Evolutionary conservation across 108 stramenopile species (phyloP), one percentile per base, ranked within the genome.

Genomic region (Cyclostephanos tholiformis): DNA sequence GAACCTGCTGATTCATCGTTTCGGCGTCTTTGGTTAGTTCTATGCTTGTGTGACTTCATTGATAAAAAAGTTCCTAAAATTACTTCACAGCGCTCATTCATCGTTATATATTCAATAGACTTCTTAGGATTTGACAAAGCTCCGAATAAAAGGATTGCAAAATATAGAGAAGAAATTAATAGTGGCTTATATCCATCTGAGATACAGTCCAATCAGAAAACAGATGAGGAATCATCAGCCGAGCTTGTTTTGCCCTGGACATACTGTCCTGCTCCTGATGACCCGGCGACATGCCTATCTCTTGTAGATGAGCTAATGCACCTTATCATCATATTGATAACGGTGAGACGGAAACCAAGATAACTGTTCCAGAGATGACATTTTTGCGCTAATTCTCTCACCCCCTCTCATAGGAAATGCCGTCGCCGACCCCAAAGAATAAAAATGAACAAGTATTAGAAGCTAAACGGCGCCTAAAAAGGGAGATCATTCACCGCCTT

Each of bases 401-500:
- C 20, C 61, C 61, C 38, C 38, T 36, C 0, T 6, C 11, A 8
- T 39, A 62, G 61, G 94, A 95, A 61, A 72, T 95, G 51, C 91
- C 94, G 16, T 83, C 87, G 9, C 74, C 83, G 10, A 83, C 86
- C 20, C 84, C 90, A 32, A 43, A 30, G 0, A 70, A 76, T 61
- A 73, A 64, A 32, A 62, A 67, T 11, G 86, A 76, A 9, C 84
- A 89, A 52, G 87, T 83, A 48, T 23, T 63, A 14, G 89, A 94
- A 69, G 93, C 93, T 6, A 90, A 87, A 52, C 70, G 69, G 62
- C 85, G 91, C 19, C 63, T 94, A 25, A 74, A 82, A 10, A 85
- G 93, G 59, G 93, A 94, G 80, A 89, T 95, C 23, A 79, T 92
- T 30, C 94, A 92, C 75, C 70, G 88, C 16, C 61, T 92, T 39